phyloP scores from a whole-genome alignment of 2,329 filamentous ascomycete species.

The Mycogone perniciosa region DNA sequence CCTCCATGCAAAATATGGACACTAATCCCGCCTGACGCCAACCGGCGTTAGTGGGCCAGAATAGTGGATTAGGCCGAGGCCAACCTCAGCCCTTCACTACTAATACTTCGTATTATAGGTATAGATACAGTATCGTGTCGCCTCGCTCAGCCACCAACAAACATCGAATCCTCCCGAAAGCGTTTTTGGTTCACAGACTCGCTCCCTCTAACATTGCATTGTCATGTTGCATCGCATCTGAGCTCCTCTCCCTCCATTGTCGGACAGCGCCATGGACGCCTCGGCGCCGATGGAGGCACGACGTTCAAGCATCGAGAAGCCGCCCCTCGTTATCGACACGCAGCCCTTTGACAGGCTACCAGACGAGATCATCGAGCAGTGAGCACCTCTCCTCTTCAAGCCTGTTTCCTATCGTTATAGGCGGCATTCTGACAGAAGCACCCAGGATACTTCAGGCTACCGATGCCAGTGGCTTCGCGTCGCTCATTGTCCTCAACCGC shows the following conservation, averaged over 20 bases:
- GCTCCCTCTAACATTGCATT: not conserved
- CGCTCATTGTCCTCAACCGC: slow-evolving; percentile 57
- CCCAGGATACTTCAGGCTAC: slow-evolving; percentile 54
- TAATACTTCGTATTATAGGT: too few species aligned
- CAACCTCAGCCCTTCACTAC: too few species aligned
- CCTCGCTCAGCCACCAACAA: too few species aligned
- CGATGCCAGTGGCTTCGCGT: slow-evolving; percentile 60
- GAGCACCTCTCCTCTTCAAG: slow-evolving; percentile 24
- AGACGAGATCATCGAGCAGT: slow-evolving; percentile 66
- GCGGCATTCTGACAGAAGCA: not conserved
- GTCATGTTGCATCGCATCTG: slow-evolving; percentile 4
- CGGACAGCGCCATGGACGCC: slow-evolving; percentile 26
- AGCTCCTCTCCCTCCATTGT: slow-evolving; percentile 1
- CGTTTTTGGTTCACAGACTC: not conserved
- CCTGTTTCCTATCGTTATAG: not conserved
- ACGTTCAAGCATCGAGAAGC: slow-evolving; percentile 31
- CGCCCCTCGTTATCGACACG: slow-evolving; percentile 20
- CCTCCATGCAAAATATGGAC: too few species aligned
- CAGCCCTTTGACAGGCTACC: slow-evolving; percentile 44
- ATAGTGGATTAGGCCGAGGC: too few species aligned
- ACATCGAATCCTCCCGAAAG: not conserved
- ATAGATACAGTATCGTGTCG: too few species aligned
- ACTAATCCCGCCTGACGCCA: too few species aligned
- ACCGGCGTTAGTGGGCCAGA: too few species aligned
- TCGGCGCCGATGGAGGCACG: slow-evolving; percentile 20